Evolutionary conservation across 1,139 yeast genomes (phyloP).

Genomic region (Candida albicans): DNA sequence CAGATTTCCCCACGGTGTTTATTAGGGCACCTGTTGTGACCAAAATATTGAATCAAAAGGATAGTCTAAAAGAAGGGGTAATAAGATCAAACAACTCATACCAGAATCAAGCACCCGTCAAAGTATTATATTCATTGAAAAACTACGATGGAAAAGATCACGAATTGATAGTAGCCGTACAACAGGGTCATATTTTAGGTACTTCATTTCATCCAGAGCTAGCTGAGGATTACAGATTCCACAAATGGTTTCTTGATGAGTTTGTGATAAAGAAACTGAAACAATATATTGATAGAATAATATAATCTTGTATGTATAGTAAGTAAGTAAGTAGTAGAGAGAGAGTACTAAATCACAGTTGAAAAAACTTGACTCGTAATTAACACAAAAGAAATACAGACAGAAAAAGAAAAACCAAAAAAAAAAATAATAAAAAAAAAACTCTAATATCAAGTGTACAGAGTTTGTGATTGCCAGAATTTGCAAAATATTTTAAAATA

Average conservation of each 20-base stretch:
- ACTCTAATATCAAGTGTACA: not conserved
- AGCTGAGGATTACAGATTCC: slow-evolving; percentile 65
- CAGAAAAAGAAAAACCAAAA: not conserved
- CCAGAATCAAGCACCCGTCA: slow-evolving; percentile 32
- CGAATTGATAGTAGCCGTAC: slow-evolving; percentile 66
- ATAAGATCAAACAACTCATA: slow-evolving; percentile 29
- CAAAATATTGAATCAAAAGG: slow-evolving; percentile 24
- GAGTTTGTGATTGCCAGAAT: not conserved
- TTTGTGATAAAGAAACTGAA: slow-evolving; percentile 36
- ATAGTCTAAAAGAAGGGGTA: slow-evolving; percentile 14
- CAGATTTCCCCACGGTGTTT: slow-evolving; percentile 59
- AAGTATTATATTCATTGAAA: slow-evolving; percentile 41
- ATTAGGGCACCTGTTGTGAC: slow-evolving; percentile 79
- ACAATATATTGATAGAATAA: not conserved
- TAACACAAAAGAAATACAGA: not conserved
- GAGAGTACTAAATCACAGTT: no score
- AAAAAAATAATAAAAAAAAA: not conserved
- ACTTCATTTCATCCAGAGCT: slow-evolving; percentile 86
- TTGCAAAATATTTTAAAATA: not conserved
- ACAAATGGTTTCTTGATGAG: slow-evolving; percentile 67
- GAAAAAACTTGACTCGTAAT: not conserved
- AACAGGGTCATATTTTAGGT: slow-evolving; percentile 67
- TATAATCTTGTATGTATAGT: not conserved
- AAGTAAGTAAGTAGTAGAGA: no score
- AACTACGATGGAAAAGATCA: slow-evolving; percentile 19